phyloP scores from a whole-genome alignment of 305 asterid genomes.

The Solanum chacoense region DNA sequence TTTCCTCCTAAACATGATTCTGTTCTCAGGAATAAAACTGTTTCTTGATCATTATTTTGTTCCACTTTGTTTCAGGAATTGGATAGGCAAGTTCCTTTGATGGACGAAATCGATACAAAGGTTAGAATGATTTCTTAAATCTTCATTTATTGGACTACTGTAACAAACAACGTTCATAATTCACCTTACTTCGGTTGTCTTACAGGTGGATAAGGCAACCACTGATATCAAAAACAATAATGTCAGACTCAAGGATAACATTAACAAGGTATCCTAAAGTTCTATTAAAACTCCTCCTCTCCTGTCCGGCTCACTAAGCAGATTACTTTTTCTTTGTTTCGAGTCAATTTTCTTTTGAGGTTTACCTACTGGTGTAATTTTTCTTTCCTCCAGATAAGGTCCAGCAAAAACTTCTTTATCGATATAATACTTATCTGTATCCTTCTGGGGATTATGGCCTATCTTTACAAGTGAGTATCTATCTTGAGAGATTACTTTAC shows the following conservation, averaged over 20 bases:
- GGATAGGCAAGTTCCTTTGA: constrained; percentile 81
- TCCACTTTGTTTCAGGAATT: constrained; percentile 41
- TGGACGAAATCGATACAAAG: constrained; percentile 85
- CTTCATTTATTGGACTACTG: neutral
- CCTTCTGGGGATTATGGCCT: constrained; percentile 64
- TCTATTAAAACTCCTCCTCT: neutral
- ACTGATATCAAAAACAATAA: constrained; percentile 51
- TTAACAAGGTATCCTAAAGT: constrained; percentile 24
- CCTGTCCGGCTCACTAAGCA: neutral
- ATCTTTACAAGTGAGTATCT: constrained; percentile 64
- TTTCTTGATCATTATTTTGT: neutral
- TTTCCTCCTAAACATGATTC: neutral
- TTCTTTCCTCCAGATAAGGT: constrained; percentile 45
- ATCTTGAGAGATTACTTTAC: neutral
- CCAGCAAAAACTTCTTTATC: constrained; percentile 52
- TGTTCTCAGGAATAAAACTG: neutral
- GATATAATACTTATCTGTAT: constrained; percentile 59
- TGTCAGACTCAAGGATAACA: constrained; percentile 54
- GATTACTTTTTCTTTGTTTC: neutral
- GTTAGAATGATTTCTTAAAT: constrained; percentile 13
- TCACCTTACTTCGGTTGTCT: neutral
- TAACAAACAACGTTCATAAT: neutral
- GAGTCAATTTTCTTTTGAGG: neutral
- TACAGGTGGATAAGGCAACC: constrained; percentile 65
- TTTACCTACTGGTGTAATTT: neutral